phyloP scores from a whole-genome alignment of 257 asterid species.

The Solanum sitiens region DNA sequence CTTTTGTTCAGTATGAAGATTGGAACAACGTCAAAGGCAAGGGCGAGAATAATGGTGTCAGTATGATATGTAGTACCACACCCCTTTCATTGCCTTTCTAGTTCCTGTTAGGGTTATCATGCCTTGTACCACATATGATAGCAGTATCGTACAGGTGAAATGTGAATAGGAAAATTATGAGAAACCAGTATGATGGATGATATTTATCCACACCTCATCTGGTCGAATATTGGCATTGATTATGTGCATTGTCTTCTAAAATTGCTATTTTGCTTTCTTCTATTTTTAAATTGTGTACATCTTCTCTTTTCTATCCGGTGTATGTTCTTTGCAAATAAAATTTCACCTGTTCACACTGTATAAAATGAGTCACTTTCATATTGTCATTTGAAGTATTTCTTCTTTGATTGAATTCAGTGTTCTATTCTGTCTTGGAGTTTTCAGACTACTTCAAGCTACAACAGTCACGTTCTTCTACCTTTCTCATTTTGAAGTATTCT shows the following conservation, averaged over 20 bases:
- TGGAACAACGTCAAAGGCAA: background rate
- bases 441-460: background rate
- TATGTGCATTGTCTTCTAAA: background rate
- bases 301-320: background rate
- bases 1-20: background rate
- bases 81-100: background rate
- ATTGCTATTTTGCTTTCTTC: background rate
- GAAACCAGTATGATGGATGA: background rate
- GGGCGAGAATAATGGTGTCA: background rate
- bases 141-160: background rate
- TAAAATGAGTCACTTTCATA: background rate
- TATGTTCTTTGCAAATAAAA: background rate
- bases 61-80: background rate
- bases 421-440: background rate
- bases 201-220: background rate
- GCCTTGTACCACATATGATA: background rate
- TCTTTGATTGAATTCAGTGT: background rate
- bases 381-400: background rate
- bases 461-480: background rate
- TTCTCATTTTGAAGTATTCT: background rate
- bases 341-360: background rate
- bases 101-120: background rate
- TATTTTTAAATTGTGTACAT: background rate
- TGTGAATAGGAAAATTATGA: background rate
- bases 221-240: background rate